Evolutionary conservation across 345 rosid genomes (phyloP).

Genomic region (Rubroshorea leprosula): DNA sequence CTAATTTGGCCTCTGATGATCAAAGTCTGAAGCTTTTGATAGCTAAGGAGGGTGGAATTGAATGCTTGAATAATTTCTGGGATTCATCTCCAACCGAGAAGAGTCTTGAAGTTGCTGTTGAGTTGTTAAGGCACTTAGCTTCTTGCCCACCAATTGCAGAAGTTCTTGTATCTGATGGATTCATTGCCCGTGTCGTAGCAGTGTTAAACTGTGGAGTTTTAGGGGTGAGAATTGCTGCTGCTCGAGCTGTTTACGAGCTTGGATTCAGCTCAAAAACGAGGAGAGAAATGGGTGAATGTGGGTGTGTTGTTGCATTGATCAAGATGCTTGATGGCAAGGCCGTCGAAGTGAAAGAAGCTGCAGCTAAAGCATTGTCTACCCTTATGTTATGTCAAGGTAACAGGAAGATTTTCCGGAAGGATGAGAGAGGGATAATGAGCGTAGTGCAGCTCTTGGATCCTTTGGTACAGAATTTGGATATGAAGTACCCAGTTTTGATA

Average conservation of each 20-base stretch:
- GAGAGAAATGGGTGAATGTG: conserved; percentile 70
- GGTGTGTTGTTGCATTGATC: conserved; percentile 47
- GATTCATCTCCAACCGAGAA: conserved; percentile 47
- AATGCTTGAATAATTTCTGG: conserved; percentile 72
- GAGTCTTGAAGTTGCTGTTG: conserved; percentile 61
- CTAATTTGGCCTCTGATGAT: conserved; percentile 52
- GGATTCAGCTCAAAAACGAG: conserved; percentile 47
- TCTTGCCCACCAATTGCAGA: conserved; percentile 54
- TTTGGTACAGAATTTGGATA: conserved; percentile 45
- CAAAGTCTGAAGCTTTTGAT: conserved; percentile 50
- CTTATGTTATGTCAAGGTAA: conserved; percentile 44
- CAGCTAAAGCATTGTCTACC: conserved; percentile 58
- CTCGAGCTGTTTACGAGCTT: conserved; percentile 49
- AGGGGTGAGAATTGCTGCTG: conserved; percentile 72
- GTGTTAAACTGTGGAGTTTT: conserved; percentile 58
- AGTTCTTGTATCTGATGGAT: conserved; percentile 57
- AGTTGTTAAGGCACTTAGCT: conserved; percentile 49
- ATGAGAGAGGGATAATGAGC: conserved; percentile 52
- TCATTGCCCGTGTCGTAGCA: conserved; percentile 38
- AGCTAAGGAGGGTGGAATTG: conserved; percentile 64
- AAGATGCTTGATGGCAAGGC: conserved; percentile 88
- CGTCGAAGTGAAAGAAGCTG: conserved; percentile 78
- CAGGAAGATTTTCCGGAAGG: conserved; percentile 47
- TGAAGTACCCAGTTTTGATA: conserved; percentile 47
- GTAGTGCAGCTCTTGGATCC: conserved; percentile 70